Conservation (phyloP, 768 basidiomycete species). For the Fistulinella prunicolor region DNA sequence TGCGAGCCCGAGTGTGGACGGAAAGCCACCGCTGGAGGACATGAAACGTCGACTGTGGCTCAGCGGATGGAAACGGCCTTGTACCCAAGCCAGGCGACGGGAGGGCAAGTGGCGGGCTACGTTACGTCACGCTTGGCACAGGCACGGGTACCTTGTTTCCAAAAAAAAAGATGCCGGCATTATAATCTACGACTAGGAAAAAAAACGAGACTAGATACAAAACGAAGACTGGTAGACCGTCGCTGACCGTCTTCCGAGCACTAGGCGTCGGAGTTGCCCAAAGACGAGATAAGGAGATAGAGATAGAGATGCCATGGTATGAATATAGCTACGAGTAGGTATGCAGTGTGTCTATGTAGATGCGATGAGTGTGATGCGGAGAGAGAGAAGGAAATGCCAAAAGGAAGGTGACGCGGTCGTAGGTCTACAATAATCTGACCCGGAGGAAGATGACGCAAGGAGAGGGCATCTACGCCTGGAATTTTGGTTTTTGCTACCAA, state of each 20-base stretch:
- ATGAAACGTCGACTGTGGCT: too few relatives aligned
- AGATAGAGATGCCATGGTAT: slow-evolving; percentile 32
- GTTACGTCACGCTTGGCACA: not conserved
- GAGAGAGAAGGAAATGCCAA: slow-evolving; percentile 12
- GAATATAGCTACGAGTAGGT: slow-evolving; percentile 33
- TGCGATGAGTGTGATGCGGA: slow-evolving; percentile 27
- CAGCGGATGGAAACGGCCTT: too few relatives aligned
- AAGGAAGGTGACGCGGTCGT: slow-evolving; percentile 17
- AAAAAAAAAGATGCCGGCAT: slow-evolving; percentile 10
- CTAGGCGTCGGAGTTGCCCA: slow-evolving; percentile 13
- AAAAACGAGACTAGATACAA: slow-evolving; percentile 20
- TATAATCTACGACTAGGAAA: slow-evolving; percentile 23
- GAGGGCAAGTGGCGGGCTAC: too few relatives aligned
- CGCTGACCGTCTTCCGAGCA: slow-evolving; percentile 14
- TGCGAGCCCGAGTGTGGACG: too few relatives aligned
- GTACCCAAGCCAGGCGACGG: too few relatives aligned
- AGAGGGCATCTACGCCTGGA: slow-evolving; percentile 25
- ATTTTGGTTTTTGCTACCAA: slow-evolving; percentile 35
- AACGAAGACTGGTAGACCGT: slow-evolving; percentile 9
- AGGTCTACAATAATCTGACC: slow-evolving; percentile 24
- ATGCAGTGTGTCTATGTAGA: slow-evolving; percentile 33
- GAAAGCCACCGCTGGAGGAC: too few relatives aligned
- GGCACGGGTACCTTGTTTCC: slow-evolving; percentile 4
- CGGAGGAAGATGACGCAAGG: slow-evolving; percentile 1
- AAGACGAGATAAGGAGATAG: not conserved